Evolutionary conservation across 441 rosid species (phyloP).

Genomic region (Gossypium armourianum): DNA sequence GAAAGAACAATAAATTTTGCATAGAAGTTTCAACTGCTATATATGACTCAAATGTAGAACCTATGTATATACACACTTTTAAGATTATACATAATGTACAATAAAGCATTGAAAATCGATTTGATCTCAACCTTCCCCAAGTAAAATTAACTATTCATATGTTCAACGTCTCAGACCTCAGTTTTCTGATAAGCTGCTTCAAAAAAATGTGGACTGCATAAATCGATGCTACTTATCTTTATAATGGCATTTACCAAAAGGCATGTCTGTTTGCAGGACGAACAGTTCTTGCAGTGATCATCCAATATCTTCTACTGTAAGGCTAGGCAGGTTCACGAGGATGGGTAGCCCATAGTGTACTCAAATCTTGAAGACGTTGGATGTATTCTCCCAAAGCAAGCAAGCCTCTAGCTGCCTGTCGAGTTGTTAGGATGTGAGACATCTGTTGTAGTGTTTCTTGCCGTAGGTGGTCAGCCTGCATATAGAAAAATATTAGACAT

Average conservation of each 20-base stretch:
- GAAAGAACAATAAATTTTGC: constrained; percentile 11
- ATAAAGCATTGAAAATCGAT: constrained; percentile 15
- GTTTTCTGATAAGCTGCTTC: constrained; percentile 24
- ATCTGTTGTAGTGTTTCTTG: constrained; percentile 76
- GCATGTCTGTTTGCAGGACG: constrained; percentile 17
- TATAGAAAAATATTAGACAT: not conserved
- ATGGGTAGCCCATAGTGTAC: constrained; percentile 60
- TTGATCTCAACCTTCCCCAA: constrained; percentile 14
- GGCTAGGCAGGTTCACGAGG: constrained; percentile 51
- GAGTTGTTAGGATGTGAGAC: constrained; percentile 54
- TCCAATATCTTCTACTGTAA: not conserved
- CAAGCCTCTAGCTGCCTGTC: constrained; percentile 76
- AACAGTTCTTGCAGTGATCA: constrained; percentile 11
- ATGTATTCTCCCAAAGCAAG: constrained; percentile 87
- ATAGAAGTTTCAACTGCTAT: constrained; percentile 7
- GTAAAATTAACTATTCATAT: constrained; percentile 23
- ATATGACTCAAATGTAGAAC: constrained; percentile 5
- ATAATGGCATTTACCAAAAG: constrained; percentile 14
- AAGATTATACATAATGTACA: constrained; percentile 9
- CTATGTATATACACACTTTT: constrained; percentile 7
- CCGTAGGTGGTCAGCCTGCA: constrained; percentile 83
- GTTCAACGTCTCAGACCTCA: constrained; percentile 22
- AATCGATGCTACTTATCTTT: constrained; percentile 20
- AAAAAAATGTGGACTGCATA: constrained; percentile 37
- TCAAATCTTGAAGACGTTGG: constrained; percentile 64